Evolutionary conservation across 768 basidiomycete species (phyloP).

Genomic region (Pseudohyphozyma bogoriensis): DNA sequence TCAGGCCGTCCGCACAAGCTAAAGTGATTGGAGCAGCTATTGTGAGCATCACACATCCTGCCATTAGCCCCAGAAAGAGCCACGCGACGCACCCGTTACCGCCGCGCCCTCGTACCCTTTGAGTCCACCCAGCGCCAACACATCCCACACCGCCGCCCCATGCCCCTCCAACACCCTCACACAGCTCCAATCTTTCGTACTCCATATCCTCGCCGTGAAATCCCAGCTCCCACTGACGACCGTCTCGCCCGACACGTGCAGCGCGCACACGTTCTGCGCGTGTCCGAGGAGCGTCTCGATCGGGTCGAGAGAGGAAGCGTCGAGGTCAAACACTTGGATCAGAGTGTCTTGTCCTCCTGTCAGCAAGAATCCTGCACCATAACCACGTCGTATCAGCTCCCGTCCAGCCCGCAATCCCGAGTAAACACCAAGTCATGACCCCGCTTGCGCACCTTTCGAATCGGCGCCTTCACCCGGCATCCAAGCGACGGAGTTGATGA

Average conservation of each 20-base stretch:
- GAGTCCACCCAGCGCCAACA: slow-evolving; percentile 53
- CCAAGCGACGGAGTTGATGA: slow-evolving; percentile 4
- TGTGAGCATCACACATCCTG: background rate
- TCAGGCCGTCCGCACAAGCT: slow-evolving; percentile 90
- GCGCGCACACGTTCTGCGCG: slow-evolving; percentile 73
- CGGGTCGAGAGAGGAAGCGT: slow-evolving; percentile 47
- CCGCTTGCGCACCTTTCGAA: no score
- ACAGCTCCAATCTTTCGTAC: slow-evolving; percentile 51
- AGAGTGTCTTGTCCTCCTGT: slow-evolving; percentile 80
- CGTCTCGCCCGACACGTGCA: slow-evolving; percentile 48
- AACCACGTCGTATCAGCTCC: background rate
- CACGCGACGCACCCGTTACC: slow-evolving; percentile 12
- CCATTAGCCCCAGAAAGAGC: no score
- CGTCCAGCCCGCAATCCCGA: background rate
- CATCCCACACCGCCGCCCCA: slow-evolving; percentile 87
- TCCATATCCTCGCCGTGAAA: slow-evolving; percentile 19
- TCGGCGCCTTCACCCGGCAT: background rate
- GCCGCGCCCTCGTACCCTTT: slow-evolving; percentile 27
- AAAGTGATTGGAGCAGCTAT: background rate
- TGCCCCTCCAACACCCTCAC: slow-evolving; percentile 68
- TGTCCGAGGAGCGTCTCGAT: slow-evolving; percentile 75
- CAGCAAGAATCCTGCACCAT: slow-evolving; percentile 57
- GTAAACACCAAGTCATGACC: background rate
- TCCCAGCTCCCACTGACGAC: slow-evolving; percentile 27
- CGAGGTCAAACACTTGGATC: slow-evolving; percentile 68